Evolutionary conservation across 169 alveolate species (phyloP).

Genomic region (Pseudocohnilembus persalinus): DNA sequence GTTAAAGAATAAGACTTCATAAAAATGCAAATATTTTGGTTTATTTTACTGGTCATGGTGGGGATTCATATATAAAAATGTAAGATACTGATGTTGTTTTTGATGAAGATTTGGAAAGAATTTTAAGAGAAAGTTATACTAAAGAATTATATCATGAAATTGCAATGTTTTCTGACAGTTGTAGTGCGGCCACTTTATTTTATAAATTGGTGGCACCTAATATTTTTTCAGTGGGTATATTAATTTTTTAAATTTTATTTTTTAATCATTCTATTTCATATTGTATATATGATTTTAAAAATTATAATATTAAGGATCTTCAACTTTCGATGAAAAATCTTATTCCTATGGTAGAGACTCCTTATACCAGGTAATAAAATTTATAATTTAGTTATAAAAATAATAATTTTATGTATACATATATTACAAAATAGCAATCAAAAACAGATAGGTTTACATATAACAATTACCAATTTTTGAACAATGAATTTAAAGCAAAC

Average conservation of each 20-base stretch:
- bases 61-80: conserved; percentile 75
- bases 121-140: conserved; percentile 60
- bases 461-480: not conserved
- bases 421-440: not conserved
- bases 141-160: conserved; percentile 63
- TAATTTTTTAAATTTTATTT: no score
- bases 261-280: not conserved
- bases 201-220: conserved; percentile 66
- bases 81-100: conserved; percentile 70
- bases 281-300: no score
- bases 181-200: conserved; percentile 77
- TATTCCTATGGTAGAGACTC: conserved; percentile 34
- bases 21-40: conserved; percentile 62
- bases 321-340: conserved; percentile 34
- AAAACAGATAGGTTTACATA: not conserved
- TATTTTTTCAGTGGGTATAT: conserved; percentile 41
- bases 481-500: not conserved
- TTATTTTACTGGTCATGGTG: conserved; percentile 77
- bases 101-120: conserved; percentile 65
- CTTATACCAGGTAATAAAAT: conserved; percentile 1
- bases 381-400: conserved; percentile 16
- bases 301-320: conserved; percentile 14
- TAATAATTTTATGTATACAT: not conserved
- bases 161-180: conserved; percentile 72
- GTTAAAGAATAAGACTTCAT: conserved; percentile 56